phyloP scores from a whole-genome alignment of 768 basidiomycete species.

The Macrolepiota fuliginosa region DNA sequence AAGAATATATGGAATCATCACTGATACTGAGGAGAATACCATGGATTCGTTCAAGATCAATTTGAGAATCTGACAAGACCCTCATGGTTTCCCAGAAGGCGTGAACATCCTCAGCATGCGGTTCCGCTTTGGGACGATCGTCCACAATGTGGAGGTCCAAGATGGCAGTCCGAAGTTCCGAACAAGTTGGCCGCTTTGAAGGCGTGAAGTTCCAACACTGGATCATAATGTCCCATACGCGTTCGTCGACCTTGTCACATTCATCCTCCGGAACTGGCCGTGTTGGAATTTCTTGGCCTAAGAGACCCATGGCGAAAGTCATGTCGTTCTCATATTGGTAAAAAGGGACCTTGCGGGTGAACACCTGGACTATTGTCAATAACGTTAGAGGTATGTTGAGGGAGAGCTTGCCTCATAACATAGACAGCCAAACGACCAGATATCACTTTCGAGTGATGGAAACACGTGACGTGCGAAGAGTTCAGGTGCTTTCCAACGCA shows the following conservation, averaged over 20 bases:
- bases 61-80: neutral
- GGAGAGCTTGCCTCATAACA: neutral
- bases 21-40: neutral
- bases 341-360: neutral
- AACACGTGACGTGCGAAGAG: neutral
- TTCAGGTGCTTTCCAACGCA: neutral
- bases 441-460: neutral
- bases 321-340: neutral
- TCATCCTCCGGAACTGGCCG: neutral
- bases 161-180: neutral
- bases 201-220: neutral
- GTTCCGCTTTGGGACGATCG: neutral
- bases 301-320: neutral
- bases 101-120: neutral
- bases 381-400: neutral
- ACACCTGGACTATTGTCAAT: neutral
- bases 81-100: neutral
- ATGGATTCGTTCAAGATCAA: neutral
- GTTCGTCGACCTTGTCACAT: neutral
- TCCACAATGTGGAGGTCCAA: neutral
- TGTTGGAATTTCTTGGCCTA: neutral
- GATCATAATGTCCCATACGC: neutral
- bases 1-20: neutral
- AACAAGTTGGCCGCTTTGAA: neutral
- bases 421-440: slow-evolving; percentile 1